Conservation (phyloP, 306 rosid genomes). For the Dryas alaskensis region DNA sequence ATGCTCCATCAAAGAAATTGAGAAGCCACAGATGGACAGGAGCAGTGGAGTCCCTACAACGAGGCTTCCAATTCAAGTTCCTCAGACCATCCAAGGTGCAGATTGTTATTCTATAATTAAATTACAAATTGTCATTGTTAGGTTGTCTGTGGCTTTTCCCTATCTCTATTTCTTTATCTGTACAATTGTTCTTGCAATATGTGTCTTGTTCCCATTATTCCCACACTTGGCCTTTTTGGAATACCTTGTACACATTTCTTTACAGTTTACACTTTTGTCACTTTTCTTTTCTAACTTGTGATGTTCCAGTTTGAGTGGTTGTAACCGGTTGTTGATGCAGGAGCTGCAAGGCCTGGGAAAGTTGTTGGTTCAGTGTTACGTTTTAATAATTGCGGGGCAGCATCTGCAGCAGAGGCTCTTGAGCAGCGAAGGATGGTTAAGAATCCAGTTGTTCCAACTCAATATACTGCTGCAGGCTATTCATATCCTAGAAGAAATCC, state of each 20-base stretch:
- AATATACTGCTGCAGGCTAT: conserved; percentile 51
- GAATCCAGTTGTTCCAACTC: conserved; percentile 59
- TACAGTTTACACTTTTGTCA: neutral
- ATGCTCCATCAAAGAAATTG: conserved; percentile 77
- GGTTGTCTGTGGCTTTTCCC: conserved; percentile 4
- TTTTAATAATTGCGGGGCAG: conserved; percentile 72
- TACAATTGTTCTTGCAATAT: conserved; percentile 1
- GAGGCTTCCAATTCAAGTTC: conserved; percentile 72
- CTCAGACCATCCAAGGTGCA: conserved; percentile 84
- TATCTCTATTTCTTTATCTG: no score
- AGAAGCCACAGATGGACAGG: conserved; percentile 66
- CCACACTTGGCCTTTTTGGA: neutral
- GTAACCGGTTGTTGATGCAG: conserved; percentile 31
- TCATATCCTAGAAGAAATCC: conserved; percentile 87
- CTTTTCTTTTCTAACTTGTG: neutral
- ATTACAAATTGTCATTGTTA: neutral
- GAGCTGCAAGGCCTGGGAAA: conserved; percentile 92
- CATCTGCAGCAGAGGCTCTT: conserved; percentile 58
- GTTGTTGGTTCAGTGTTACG: conserved; percentile 80
- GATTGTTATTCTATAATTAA: neutral
- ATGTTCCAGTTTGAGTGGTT: neutral
- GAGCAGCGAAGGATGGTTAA: conserved; percentile 72
- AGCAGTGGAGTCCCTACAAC: conserved; percentile 51
- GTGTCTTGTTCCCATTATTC: neutral
- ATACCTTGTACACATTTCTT: neutral